These are phyloP conservation scores for Daedaleopsis sinensis DNA, from an alignment of 768 basidiomycete species.

Conservation along the genomic window DNA sequence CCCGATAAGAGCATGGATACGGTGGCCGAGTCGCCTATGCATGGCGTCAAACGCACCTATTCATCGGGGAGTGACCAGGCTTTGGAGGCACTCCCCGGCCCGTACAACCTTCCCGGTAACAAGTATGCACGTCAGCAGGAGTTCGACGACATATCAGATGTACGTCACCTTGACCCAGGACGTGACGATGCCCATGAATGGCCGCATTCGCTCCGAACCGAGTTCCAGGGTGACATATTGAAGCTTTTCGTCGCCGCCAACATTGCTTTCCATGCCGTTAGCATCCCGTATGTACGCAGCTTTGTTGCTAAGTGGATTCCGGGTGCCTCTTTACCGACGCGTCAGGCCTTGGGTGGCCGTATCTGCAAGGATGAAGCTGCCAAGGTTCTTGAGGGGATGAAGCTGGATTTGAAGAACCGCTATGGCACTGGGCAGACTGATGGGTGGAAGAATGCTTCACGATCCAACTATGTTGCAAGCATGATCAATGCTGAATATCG, in stretches of 20 bases:
- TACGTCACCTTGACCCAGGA: not conserved
- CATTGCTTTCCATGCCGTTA: not conserved
- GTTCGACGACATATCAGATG: no score
- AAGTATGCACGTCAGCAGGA: no score
- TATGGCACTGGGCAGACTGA: constrained; percentile 1
- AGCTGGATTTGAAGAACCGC: not conserved
- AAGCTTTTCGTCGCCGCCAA: not conserved
- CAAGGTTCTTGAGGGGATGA: not conserved
- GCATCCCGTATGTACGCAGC: not conserved
- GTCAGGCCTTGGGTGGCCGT: not conserved
- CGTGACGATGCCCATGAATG: not conserved
- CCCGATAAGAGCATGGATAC: no score
- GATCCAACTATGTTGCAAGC: not conserved
- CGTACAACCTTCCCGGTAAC: no score
- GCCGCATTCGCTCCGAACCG: not conserved
- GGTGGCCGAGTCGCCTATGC: no score
- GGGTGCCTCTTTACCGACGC: not conserved
- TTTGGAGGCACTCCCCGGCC: no score
- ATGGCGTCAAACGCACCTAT: no score
- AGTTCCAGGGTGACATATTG: not conserved
- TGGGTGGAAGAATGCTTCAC: not conserved
- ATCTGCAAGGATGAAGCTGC: not conserved
- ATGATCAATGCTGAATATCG: not conserved
- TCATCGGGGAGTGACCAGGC: no score
- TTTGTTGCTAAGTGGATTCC: not conserved